Evolutionary conservation across 2,329 filamentous ascomycete genomes (phyloP).

Genomic region (Cercospora sojina): DNA sequence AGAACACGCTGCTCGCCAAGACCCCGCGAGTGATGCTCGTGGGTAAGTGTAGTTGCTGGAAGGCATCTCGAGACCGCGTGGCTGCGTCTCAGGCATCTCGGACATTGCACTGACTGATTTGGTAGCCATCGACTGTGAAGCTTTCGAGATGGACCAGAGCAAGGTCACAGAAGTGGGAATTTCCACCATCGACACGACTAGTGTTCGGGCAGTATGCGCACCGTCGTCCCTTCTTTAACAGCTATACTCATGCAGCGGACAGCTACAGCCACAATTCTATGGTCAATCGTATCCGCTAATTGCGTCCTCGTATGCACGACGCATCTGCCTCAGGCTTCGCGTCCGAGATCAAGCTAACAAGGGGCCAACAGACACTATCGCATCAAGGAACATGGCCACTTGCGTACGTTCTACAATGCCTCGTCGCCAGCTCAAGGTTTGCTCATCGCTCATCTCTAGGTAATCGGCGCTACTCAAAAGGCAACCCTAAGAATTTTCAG

Average conservation of each 20-base stretch:
- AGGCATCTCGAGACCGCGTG: background rate
- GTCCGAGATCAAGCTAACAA: background rate
- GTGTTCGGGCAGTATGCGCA: constrained; percentile 30
- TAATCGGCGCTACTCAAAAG: constrained; percentile 68
- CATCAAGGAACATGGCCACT: constrained; percentile 65
- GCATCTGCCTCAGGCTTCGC: background rate
- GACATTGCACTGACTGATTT: constrained; percentile 58
- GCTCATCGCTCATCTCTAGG: background rate
- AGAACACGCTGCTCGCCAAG: background rate
- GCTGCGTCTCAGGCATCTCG: constrained; percentile 10
- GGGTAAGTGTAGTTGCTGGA: background rate
- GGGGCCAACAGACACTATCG: constrained; percentile 61
- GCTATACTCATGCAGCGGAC: background rate
- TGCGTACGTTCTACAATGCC: constrained; percentile 40
- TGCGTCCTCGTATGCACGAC: constrained; percentile 10
- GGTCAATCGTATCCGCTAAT: constrained; percentile 14
- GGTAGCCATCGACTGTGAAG: constrained; percentile 78
- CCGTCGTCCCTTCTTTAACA: background rate
- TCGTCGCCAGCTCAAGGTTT: background rate
- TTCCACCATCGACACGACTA: constrained; percentile 70
- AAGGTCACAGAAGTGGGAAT: constrained; percentile 84
- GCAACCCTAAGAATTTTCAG: constrained; percentile 70
- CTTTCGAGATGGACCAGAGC: constrained; percentile 65
- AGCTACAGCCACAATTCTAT: background rate
- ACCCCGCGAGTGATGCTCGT: background rate